Evolutionary conservation across 495 filamentous ascomycete species (phyloP).

Genomic region (Lichina pygmaea): DNA sequence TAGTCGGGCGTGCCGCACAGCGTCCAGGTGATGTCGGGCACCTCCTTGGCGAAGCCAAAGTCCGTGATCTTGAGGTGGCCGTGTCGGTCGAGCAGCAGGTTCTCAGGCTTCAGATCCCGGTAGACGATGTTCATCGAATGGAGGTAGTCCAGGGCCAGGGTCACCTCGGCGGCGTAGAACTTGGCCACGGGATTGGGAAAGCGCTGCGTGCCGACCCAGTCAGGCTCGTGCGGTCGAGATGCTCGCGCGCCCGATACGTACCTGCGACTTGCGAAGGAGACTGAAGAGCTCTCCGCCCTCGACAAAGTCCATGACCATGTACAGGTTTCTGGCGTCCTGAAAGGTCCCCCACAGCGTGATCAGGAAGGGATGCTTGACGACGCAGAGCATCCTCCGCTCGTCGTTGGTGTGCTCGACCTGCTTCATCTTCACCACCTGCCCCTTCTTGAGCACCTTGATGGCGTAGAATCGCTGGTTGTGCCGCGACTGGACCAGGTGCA

Average conservation of each 20-base stretch:
- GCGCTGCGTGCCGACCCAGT: conserved; percentile 25
- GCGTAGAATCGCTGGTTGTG: conserved; percentile 97
- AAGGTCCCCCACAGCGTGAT: conserved; percentile 97
- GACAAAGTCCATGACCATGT: conserved; percentile 99
- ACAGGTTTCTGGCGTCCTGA: conserved; percentile 80
- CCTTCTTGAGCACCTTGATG: conserved; percentile 94
- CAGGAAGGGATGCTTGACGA: conserved; percentile 89
- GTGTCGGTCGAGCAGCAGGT: conserved; percentile 80
- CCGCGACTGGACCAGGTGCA: conserved; percentile 85
- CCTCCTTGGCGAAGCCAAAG: conserved; percentile 95
- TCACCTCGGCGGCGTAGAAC: conserved; percentile 96
- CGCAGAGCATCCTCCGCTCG: conserved; percentile 78
- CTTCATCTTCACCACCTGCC: conserved; percentile 98
- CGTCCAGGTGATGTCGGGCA: conserved; percentile 97
- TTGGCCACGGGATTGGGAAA: conserved; percentile 98
- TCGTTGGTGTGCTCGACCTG: conserved; percentile 98
- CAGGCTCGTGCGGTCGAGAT: neutral
- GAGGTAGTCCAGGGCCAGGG: conserved; percentile 85
- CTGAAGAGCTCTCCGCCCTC: conserved; percentile 96
- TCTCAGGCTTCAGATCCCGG: conserved; percentile 90
- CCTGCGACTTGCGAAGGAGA: conserved; percentile 82
- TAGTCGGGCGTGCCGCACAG: conserved; percentile 98
- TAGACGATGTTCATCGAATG: conserved; percentile 90
- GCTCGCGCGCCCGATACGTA: conserved; percentile 18
- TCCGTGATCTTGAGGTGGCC: conserved; percentile 97